These are phyloP conservation scores for Auxenochlorella protothecoides DNA, from an alignment of 139 green algal genomes.

Conservation along the genomic window DNA sequence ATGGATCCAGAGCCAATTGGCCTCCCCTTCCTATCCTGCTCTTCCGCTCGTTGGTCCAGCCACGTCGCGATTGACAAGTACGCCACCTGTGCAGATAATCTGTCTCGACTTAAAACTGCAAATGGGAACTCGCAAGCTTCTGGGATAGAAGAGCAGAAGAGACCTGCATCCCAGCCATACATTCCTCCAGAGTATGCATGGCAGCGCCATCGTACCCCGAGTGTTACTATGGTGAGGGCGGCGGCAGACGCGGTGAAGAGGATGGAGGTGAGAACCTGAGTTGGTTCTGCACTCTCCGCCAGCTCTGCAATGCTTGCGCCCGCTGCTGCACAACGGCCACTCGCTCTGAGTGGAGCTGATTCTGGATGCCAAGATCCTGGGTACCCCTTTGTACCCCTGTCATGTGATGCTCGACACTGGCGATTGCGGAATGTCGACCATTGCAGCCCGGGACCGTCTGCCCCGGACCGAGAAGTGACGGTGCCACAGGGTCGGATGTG, in stretches of 20 bases:
- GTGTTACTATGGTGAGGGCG: constrained; percentile 22
- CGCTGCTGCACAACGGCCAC: neutral
- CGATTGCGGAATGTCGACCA: neutral
- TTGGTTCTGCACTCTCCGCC: neutral
- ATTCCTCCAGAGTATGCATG: neutral
- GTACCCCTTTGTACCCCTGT: too few species aligned
- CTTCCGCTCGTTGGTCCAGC: constrained; percentile 21
- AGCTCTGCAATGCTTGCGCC: neutral
- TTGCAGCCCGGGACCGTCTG: neutral
- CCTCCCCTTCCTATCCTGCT: constrained; percentile 11
- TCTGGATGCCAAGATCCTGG: too few species aligned
- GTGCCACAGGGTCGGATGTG: too few species aligned
- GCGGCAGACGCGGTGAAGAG: constrained; percentile 24
- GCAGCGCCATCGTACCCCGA: constrained; percentile 8
- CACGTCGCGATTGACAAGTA: constrained; percentile 27
- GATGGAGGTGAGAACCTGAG: constrained; percentile 17
- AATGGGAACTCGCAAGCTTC: neutral
- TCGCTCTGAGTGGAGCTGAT: neutral
- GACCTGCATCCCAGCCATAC: too few species aligned
- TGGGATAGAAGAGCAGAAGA: neutral
- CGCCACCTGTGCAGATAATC: constrained; percentile 7
- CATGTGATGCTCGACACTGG: neutral
- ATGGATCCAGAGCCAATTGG: neutral
- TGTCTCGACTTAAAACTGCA: neutral
- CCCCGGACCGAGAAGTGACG: too few species aligned